These are phyloP conservation scores for Backusella liffmaniae DNA, from an alignment of 192 early-diverging fungal genomes.

Conservation along the genomic window DNA sequence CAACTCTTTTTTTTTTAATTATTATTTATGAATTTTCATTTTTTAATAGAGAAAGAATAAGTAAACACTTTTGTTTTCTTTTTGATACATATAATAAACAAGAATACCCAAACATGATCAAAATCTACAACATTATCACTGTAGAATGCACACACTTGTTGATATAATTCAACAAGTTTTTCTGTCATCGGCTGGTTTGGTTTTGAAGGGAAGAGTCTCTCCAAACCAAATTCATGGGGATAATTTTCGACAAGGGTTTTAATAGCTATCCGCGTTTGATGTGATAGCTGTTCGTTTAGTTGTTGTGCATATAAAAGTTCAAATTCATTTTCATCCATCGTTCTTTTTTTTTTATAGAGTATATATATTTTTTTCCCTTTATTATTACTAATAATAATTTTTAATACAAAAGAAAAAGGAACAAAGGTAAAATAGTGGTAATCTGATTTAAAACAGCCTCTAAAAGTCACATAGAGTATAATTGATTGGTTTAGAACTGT, in stretches of 20 bases:
- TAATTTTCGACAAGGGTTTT: constrained; percentile 17
- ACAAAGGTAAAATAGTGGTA: not conserved
- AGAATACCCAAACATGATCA: constrained; percentile 34
- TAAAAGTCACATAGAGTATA: not conserved
- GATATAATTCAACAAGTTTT: constrained; percentile 23
- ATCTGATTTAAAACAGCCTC: not conserved
- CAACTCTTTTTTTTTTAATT: too few species aligned
- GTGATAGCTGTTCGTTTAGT: constrained; percentile 20
- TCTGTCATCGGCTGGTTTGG: not conserved
- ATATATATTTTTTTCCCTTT: not conserved
- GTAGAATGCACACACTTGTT: constrained; percentile 20
- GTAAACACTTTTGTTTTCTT: not conserved
- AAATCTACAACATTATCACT: constrained; percentile 23
- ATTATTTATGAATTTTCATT: too few species aligned
- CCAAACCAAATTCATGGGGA: constrained; percentile 32
- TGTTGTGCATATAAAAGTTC: constrained; percentile 21
- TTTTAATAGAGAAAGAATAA: not conserved
- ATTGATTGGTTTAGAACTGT: not conserved
- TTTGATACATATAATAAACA: not conserved
- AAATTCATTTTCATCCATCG: constrained; percentile 27
- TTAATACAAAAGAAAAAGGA: not conserved
- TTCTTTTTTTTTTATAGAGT: not conserved
- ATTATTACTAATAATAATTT: not conserved
- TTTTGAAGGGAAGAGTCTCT: constrained; percentile 10
- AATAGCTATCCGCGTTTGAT: constrained; percentile 20